These are phyloP conservation scores for Pezicula neosporulosa DNA, from an alignment of 2,329 filamentous ascomycete species.

Conservation along the genomic window DNA sequence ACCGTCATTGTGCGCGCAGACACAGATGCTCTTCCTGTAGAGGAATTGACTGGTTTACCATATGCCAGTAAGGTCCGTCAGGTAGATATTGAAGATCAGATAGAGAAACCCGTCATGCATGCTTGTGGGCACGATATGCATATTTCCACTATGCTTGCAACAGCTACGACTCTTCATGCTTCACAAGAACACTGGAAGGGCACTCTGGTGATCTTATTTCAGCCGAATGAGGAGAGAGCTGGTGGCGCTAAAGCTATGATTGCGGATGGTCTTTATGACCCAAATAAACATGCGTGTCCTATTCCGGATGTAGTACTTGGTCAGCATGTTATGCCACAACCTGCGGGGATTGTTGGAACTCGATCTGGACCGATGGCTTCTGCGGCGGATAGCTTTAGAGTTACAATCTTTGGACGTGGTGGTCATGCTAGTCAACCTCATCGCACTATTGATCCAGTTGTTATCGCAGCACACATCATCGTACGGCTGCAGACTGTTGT, in stretches of 20 bases:
- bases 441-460: slow-evolving; percentile 40
- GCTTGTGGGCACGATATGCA: slow-evolving; percentile 69
- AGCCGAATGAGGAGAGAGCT: slow-evolving; percentile 64
- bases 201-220: slow-evolving; percentile 61
- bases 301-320: slow-evolving; percentile 54
- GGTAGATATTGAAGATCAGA: slow-evolving; percentile 38
- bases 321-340: slow-evolving; percentile 45
- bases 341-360: slow-evolving; percentile 31
- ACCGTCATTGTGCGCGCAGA: slow-evolving; percentile 58
- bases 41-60: slow-evolving; percentile 49
- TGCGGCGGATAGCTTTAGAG: slow-evolving; percentile 32
- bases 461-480: slow-evolving; percentile 39
- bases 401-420: slow-evolving; percentile 37
- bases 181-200: slow-evolving; percentile 51
- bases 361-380: slow-evolving; percentile 30
- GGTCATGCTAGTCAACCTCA: slow-evolving; percentile 40
- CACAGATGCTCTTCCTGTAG: slow-evolving; percentile 57
- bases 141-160: slow-evolving; percentile 53
- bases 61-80: slow-evolving; percentile 47
- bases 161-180: slow-evolving; percentile 45
- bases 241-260: slow-evolving; percentile 62
- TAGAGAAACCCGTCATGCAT: slow-evolving; percentile 58
- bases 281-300: slow-evolving; percentile 37
- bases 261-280: slow-evolving; percentile 50
- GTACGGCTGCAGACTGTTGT: slow-evolving; percentile 36